Percentiles rank a stretch among this genome's conserved stretches.
Conservation (phyloP, 2,329 filamentous ascomycete species). For the Calonectria honghensis region DNA sequence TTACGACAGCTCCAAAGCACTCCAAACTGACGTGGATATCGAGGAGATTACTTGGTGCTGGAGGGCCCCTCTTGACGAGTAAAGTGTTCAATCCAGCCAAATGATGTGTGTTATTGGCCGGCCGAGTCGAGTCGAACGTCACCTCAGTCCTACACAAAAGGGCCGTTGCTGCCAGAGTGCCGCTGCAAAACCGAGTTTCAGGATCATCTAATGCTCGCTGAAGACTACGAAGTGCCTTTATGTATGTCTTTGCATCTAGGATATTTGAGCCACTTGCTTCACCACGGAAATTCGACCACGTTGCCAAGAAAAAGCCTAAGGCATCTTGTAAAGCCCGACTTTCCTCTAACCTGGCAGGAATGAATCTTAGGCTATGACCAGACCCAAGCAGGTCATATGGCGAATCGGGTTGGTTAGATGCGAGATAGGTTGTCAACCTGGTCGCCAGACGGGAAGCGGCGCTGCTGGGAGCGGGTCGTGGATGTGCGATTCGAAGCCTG, state of each 20-base stretch:
- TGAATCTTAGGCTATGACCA: conserved; percentile 13
- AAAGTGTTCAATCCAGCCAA: not conserved
- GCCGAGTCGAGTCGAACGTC: not conserved
- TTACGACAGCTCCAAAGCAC: conserved; percentile 14
- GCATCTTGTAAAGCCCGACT: conserved; percentile 5
- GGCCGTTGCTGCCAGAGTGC: not conserved
- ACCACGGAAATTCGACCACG: conserved; percentile 1
- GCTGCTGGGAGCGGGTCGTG: not conserved
- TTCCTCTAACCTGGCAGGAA: conserved; percentile 14
- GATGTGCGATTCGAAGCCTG: conserved; percentile 8
- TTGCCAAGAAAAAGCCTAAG: not conserved
- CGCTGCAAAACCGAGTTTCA: conserved; percentile 3
- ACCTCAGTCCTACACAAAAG: conserved; percentile 1
- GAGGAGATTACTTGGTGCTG: not conserved
- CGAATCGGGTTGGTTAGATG: not conserved
- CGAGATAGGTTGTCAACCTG: not conserved
- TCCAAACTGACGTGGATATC: conserved; percentile 5
- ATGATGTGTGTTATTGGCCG: conserved; percentile 6
- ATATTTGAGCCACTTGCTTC: not conserved
- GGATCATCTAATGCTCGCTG: conserved; percentile 8
- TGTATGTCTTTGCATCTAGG: conserved; percentile 12
- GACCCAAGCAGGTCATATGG: conserved; percentile 5
- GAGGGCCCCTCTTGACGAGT: not conserved
- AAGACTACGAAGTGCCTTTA: conserved; percentile 17
- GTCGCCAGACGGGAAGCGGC: not conserved